Percentiles rank a stretch among this genome's conserved stretches.
These are phyloP conservation scores for Crithidia bombi DNA, from an alignment of 208 protist genomes.

Conservation along the genomic window DNA sequence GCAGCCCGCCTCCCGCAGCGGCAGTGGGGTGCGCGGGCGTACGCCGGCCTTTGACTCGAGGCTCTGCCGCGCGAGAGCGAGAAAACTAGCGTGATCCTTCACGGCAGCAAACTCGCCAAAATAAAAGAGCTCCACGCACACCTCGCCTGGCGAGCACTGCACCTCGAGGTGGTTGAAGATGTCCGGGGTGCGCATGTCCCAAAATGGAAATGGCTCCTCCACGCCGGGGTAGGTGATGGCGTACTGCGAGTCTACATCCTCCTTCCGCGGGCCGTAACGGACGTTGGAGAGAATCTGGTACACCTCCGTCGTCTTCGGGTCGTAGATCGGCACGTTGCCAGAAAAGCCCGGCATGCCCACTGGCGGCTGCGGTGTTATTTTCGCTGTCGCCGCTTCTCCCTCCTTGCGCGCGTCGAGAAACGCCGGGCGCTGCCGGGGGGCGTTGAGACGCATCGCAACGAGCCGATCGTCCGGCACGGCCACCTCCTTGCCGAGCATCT, in stretches of 20 bases:
- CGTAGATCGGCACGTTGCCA: constrained; percentile 33
- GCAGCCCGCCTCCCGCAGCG: constrained; percentile 78
- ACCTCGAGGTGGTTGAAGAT: constrained; percentile 25
- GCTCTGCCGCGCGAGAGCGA: constrained; percentile 42
- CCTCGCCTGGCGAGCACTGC: constrained; percentile 52
- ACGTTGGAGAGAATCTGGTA: constrained; percentile 60
- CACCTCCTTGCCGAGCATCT: constrained; percentile 77
- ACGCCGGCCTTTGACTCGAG: constrained; percentile 60
- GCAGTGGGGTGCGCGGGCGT: constrained; percentile 48
- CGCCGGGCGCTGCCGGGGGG: constrained; percentile 62
- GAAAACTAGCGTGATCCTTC: constrained; percentile 54
- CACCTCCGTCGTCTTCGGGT: constrained; percentile 52
- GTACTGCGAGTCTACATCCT: constrained; percentile 55
- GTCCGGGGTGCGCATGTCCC: constrained; percentile 74
- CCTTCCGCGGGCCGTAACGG: constrained; percentile 59
- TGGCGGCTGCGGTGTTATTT: constrained; percentile 28
- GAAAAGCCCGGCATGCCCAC: constrained; percentile 46
- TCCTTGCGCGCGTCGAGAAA: constrained; percentile 52
- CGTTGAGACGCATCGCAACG: constrained; percentile 57
- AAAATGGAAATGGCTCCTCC: constrained; percentile 64
- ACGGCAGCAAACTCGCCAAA: constrained; percentile 72
- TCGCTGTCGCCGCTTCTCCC: not conserved
- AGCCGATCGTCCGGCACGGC: constrained; percentile 68
- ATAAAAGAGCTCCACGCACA: constrained; percentile 82
- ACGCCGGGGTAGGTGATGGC: constrained; percentile 64